Percentiles rank a stretch among this genome's conserved stretches.
These are phyloP conservation scores for Bertia moriformis DNA, from an alignment of 2,329 filamentous ascomycete species.

Conservation along the genomic window DNA sequence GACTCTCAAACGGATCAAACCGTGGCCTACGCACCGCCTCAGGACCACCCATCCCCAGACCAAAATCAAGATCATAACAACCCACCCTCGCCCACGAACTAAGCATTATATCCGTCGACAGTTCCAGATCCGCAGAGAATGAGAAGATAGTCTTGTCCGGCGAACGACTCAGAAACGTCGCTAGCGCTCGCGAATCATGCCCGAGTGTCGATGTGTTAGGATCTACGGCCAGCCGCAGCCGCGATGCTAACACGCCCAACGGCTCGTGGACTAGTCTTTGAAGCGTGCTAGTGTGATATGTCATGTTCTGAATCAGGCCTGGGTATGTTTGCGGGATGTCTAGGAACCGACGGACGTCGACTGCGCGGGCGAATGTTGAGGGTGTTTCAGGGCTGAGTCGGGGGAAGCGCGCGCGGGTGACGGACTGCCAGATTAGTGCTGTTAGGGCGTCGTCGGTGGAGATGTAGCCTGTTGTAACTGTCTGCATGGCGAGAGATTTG, in stretches of 20 bases:
- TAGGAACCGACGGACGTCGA: constrained; percentile 29
- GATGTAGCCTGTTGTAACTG: constrained; percentile 17
- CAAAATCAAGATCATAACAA: constrained; percentile 29
- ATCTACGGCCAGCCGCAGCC: constrained; percentile 22
- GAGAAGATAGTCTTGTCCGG: constrained; percentile 19
- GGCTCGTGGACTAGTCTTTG: constrained; percentile 12
- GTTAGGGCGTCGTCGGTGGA: constrained; percentile 38
- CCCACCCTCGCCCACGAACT: constrained; percentile 37
- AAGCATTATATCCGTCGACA: constrained; percentile 28
- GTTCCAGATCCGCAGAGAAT: constrained; percentile 18
- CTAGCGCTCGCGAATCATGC: constrained; percentile 20
- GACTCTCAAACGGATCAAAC: constrained; percentile 27
- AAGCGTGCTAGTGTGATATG: constrained; percentile 18
- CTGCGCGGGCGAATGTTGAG: constrained; percentile 27
- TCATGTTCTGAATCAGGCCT: constrained; percentile 30
- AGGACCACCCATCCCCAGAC: constrained; percentile 26
- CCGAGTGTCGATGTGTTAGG: constrained; percentile 16
- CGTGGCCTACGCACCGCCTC: constrained; percentile 29
- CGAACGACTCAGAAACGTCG: constrained; percentile 18
- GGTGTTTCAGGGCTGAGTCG: constrained; percentile 11
- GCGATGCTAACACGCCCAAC: constrained; percentile 18
- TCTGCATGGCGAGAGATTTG: constrained; percentile 20
- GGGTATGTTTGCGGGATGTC: constrained; percentile 26
- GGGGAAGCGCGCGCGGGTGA: constrained; percentile 21
- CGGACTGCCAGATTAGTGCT: constrained; percentile 32